These are phyloP conservation scores for Didymella lethalis DNA, from an alignment of 2,329 filamentous ascomycete species.

Conservation along the genomic window DNA sequence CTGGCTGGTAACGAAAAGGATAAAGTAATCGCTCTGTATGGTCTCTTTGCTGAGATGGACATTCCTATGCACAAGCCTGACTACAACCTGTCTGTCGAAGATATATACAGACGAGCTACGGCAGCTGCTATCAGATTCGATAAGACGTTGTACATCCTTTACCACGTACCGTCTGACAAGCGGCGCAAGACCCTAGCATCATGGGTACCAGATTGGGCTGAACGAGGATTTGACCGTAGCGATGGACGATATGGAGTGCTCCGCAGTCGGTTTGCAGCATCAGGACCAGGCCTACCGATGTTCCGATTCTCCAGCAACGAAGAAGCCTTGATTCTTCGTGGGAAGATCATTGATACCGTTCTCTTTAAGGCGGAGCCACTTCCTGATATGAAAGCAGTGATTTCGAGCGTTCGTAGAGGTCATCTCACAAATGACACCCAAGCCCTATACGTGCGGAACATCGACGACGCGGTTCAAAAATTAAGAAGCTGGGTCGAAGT, in stretches of 20 bases:
- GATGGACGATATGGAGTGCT: neutral
- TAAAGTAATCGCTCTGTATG: neutral
- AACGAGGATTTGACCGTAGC: neutral
- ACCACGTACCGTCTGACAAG: neutral
- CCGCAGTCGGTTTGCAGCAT: neutral
- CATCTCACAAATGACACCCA: neutral
- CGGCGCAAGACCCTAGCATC: neutral
- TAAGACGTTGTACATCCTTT: neutral
- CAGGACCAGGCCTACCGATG: neutral
- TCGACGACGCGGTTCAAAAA: neutral
- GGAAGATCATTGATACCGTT: neutral
- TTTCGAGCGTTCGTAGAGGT: neutral
- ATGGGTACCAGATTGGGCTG: neutral
- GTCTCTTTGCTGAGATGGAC: neutral
- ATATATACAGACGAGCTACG: neutral
- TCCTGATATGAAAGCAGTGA: neutral
- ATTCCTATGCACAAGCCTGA: neutral
- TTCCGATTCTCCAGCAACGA: neutral
- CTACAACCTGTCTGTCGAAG: neutral
- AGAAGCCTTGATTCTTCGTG: neutral
- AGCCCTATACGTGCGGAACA: neutral
- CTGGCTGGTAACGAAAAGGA: neutral
- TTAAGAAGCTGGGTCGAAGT: constrained; percentile 10
- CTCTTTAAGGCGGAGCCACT: neutral
- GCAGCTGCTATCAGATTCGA: neutral